Evolutionary conservation across 176 grass and related monocot genomes (phyloP).

Genomic region (Stipa capillata): DNA sequence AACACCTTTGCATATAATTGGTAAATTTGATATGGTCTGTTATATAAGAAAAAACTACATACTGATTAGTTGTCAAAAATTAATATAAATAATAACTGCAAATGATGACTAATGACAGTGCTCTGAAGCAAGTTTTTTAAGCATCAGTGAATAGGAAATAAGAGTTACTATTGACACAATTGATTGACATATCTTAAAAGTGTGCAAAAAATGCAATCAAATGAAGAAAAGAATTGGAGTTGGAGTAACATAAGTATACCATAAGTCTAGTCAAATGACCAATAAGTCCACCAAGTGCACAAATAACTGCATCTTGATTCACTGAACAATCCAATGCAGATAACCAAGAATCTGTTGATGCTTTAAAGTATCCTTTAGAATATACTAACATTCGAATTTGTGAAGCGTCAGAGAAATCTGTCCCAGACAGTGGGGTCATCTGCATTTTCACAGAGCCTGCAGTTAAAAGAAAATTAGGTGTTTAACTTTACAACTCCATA

Average conservation of each 20-base stretch:
- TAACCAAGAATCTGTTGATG: conserved; percentile 57
- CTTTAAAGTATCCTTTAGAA: conserved; percentile 82
- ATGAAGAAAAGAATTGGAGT: neutral
- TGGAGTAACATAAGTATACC: conserved; percentile 39
- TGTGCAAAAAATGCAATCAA: neutral
- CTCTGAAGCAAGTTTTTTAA: conserved; percentile 6
- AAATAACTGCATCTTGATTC: conserved; percentile 57
- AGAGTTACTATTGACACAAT: neutral
- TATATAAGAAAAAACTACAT: neutral
- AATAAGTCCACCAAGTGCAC: conserved; percentile 78
- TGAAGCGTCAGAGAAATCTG: conserved; percentile 56
- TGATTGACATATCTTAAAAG: neutral
- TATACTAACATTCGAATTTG: conserved; percentile 52
- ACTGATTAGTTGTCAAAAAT: neutral
- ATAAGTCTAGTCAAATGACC: conserved; percentile 78
- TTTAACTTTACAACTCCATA: neutral
- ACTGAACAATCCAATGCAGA: conserved; percentile 47
- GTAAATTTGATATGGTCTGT: neutral
- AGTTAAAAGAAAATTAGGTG: conserved; percentile 21
- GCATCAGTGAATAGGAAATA: neutral
- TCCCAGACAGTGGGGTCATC: conserved; percentile 40
- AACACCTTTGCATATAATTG: neutral
- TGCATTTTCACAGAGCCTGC: conserved; percentile 79
- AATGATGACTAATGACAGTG: neutral
- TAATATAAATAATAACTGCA: too few species aligned